Percentiles rank a stretch among this genome's conserved stretches.
Evolutionary conservation across 2,329 filamentous ascomycete species (phyloP).

Genomic region (Monilinia laxa): DNA sequence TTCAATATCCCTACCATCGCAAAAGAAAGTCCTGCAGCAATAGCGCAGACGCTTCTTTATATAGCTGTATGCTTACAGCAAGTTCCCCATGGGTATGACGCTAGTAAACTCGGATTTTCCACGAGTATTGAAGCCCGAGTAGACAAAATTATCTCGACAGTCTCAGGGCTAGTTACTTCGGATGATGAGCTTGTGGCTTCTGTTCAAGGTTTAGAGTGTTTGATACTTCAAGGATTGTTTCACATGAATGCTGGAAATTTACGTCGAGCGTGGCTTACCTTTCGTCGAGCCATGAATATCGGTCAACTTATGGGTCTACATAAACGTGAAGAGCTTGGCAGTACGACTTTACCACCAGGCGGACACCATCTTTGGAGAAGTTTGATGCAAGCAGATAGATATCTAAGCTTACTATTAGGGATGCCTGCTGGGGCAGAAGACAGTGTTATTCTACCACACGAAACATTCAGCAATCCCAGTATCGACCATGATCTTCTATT

Average conservation of each 20-base stretch:
- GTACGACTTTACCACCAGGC: constrained; percentile 11
- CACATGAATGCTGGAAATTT: constrained; percentile 50
- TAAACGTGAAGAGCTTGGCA: constrained; percentile 23
- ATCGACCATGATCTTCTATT: constrained; percentile 33
- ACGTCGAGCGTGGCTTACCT: constrained; percentile 50
- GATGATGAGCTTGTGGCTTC: constrained; percentile 49
- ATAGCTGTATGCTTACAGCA: constrained; percentile 38
- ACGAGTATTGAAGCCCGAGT: constrained; percentile 33
- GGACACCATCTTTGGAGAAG: constrained; percentile 48
- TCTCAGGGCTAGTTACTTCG: constrained; percentile 44
- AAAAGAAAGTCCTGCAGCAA: constrained; percentile 33
- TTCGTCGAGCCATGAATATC: constrained; percentile 50
- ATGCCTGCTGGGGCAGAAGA: constrained; percentile 32
- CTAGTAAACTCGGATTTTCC: constrained; percentile 28
- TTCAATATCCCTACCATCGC: constrained; percentile 33
- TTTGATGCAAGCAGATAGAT: constrained; percentile 48
- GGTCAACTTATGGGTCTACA: constrained; percentile 42
- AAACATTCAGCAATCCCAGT: constrained; percentile 35
- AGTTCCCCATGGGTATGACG: constrained; percentile 33
- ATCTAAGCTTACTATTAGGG: constrained; percentile 42
- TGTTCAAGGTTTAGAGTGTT: constrained; percentile 52
- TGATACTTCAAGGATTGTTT: constrained; percentile 51
- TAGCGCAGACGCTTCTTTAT: constrained; percentile 36
- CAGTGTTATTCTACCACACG: constrained; percentile 28
- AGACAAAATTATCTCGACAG: constrained; percentile 34